phyloP scores from a whole-genome alignment of 345 rosid genomes.

The Dovyalis caffra region DNA sequence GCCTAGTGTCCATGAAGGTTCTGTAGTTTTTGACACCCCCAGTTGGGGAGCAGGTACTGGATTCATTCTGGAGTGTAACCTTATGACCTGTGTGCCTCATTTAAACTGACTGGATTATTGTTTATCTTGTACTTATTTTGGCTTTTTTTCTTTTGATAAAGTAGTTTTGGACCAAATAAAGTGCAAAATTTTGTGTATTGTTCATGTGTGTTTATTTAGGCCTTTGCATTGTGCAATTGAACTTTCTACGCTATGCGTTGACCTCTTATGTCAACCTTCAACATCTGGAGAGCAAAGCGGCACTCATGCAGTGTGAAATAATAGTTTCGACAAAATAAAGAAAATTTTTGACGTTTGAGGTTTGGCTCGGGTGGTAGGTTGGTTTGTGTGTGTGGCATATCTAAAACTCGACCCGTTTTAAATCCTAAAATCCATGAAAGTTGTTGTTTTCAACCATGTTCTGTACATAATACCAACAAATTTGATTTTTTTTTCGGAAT shows the following conservation, averaged over 20 bases:
- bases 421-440: no score
- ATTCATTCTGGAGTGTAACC: conserved; percentile 21
- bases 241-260: not conserved
- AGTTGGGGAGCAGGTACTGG: conserved; percentile 2
- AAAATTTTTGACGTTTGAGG: no score
- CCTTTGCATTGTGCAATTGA: not conserved
- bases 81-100: conserved; percentile 21
- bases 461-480: no score
- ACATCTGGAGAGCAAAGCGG: no score
- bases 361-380: no score
- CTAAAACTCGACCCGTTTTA: no score
- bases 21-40: not conserved
- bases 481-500: no score
- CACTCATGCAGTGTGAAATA: no score
- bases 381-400: no score
- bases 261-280: not conserved
- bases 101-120: conserved; percentile 5
- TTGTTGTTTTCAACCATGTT: no score
- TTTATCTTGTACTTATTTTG: not conserved
- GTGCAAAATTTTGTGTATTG: not conserved
- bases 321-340: no score
- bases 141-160: not conserved
- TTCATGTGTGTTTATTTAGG: not conserved
- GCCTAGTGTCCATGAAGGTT: conserved; percentile 1
- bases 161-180: not conserved